Conservation (phyloP, 2,329 filamentous ascomycete genomes). For the Fusarium xylarioides region DNA sequence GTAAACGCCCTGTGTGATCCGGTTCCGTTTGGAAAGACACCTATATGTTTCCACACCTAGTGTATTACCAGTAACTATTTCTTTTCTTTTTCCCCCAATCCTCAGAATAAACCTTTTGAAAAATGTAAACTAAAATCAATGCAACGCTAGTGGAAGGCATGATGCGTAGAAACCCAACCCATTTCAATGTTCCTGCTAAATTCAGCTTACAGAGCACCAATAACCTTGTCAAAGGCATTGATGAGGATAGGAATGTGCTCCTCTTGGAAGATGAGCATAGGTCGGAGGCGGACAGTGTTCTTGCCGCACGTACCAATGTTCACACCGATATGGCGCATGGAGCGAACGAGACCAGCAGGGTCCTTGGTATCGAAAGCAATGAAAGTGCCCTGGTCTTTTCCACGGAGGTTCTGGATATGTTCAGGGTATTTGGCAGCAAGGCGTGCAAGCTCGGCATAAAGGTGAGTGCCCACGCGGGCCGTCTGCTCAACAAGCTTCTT, state of each 20-base stretch:
- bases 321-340: slow-evolving; percentile 76
- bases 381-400: slow-evolving; percentile 80
- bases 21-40: slow-evolving; percentile 33
- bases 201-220: slow-evolving; percentile 39
- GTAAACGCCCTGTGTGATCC: slow-evolving; percentile 38
- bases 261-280: slow-evolving; percentile 84
- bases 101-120: slow-evolving; percentile 13
- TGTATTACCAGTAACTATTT: slow-evolving; percentile 32
- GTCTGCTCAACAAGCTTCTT: slow-evolving; percentile 73
- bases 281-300: slow-evolving; percentile 74
- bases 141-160: slow-evolving; percentile 42
- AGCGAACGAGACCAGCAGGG: slow-evolving; percentile 73
- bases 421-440: slow-evolving; percentile 73
- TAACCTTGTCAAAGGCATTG: slow-evolving; percentile 43
- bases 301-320: slow-evolving; percentile 82
- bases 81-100: slow-evolving; percentile 16
- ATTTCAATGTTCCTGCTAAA: slow-evolving; percentile 7
- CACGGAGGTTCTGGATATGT: slow-evolving; percentile 77
- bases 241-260: slow-evolving; percentile 61
- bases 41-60: slow-evolving; percentile 32
- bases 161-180: slow-evolving; percentile 29
- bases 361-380: slow-evolving; percentile 81
- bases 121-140: slow-evolving; percentile 32
- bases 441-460: slow-evolving; percentile 71
- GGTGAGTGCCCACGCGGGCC: slow-evolving; percentile 71